Conservation (phyloP, 352 stramenopile genomes). For the Globisporangium echinulatum region DNA sequence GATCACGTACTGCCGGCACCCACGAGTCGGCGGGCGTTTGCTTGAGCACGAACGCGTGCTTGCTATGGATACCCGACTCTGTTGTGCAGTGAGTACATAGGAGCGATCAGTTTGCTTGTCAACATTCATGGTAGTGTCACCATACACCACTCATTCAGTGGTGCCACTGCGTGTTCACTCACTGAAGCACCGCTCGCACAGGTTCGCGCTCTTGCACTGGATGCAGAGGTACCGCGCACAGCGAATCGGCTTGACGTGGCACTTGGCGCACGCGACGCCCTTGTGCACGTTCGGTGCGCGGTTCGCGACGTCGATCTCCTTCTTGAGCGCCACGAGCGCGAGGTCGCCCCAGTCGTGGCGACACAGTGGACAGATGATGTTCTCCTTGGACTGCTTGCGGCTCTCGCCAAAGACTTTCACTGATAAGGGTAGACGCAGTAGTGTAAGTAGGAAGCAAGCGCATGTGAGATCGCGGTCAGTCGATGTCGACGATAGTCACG, state of each 20-base stretch:
- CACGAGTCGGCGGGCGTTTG: slow-evolving; percentile 51
- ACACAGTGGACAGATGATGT: slow-evolving; percentile 80
- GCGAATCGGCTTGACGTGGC: slow-evolving; percentile 69
- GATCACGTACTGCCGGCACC: slow-evolving; percentile 38
- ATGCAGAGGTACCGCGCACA: slow-evolving; percentile 76
- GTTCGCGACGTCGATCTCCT: slow-evolving; percentile 70
- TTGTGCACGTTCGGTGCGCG: slow-evolving; percentile 72
- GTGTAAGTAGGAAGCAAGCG: no score
- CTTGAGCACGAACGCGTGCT: slow-evolving; percentile 72
- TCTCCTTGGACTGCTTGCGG: slow-evolving; percentile 72
- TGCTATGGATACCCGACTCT: slow-evolving; percentile 58
- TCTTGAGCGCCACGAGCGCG: slow-evolving; percentile 53
- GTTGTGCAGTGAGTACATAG: background rate
- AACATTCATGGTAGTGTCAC: no score
- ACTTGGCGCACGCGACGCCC: slow-evolving; percentile 55
- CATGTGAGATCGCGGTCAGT: no score
- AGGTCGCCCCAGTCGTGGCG: slow-evolving; percentile 73
- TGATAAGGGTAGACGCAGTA: slow-evolving; percentile 3
- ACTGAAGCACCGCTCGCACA: slow-evolving; percentile 77
- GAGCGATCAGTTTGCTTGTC: no score
- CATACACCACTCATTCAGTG: no score
- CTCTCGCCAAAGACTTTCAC: slow-evolving; percentile 85
- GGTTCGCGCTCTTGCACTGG: slow-evolving; percentile 69
- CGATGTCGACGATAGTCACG: no score
- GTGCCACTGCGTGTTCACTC: background rate